Evolutionary conservation across 2,329 filamentous ascomycete species (phyloP).

Genomic region (Penicillium olsonii): DNA sequence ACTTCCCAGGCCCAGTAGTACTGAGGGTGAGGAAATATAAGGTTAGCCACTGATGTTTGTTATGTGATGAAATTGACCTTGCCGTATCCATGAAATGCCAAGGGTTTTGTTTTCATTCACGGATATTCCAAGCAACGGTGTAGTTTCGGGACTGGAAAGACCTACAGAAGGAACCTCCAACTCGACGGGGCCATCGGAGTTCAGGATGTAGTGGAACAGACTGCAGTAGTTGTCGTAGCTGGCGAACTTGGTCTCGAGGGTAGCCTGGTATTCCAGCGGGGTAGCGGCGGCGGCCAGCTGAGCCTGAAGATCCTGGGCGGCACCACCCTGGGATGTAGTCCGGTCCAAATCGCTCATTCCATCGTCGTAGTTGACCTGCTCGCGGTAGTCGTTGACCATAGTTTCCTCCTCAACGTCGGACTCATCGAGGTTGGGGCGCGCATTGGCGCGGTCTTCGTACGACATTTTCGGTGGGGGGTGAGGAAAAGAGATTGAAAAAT

Average conservation of each 20-base stretch:
- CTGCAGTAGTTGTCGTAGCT: constrained; percentile 99
- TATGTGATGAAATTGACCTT: not conserved
- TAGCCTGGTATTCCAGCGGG: constrained; percentile 92
- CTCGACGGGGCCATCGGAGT: constrained; percentile 98
- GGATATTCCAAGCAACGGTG: not conserved
- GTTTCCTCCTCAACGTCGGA: constrained; percentile 96
- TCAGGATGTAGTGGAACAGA: constrained; percentile 98
- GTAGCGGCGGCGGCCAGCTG: constrained; percentile 89
- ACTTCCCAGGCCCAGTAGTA: constrained; percentile 99
- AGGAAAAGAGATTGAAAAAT: constrained; percentile 9
- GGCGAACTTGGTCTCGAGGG: constrained; percentile 94
- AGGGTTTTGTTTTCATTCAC: not conserved
- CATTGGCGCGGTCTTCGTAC: constrained; percentile 46
- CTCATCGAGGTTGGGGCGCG: constrained; percentile 62
- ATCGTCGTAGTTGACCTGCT: constrained; percentile 93
- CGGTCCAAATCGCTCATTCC: constrained; percentile 79
- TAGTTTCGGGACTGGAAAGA: constrained; percentile 25
- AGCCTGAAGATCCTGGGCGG: constrained; percentile 87
- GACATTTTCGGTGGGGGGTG: constrained; percentile 41
- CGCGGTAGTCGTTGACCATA: constrained; percentile 91
- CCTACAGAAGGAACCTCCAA: constrained; percentile 93
- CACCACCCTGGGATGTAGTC: constrained; percentile 67
- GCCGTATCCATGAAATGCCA: constrained; percentile 5
- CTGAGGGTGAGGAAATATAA: constrained; percentile 48
- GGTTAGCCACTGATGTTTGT: constrained; percentile 14